Evolutionary conservation across 2,329 filamentous ascomycete genomes (phyloP), one percentile per base, ranked within the genome.

Genomic region (Monilinia fructicola): DNA sequence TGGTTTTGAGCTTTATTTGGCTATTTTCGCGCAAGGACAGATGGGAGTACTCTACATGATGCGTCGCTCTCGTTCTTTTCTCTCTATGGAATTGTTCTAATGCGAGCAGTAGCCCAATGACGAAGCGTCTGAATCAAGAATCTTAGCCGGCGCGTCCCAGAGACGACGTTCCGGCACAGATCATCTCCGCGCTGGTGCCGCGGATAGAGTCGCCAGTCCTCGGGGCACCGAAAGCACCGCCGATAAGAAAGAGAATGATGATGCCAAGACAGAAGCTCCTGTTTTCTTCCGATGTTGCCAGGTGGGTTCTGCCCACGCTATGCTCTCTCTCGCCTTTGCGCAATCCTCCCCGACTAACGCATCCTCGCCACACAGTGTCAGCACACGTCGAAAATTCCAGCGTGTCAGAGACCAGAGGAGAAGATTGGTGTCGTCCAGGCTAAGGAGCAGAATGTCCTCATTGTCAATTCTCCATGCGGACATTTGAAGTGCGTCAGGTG

Each of bases 251-350:
- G 28, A 50, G 23, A 26, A 10, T 1, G 3, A 18, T 9, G 9
- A 26, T 12, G 4, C 31, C 0, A 26, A 61, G 9, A 5, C 14
- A 48, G 6, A 6, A 12, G 3, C 14, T 2, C 28, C n/a, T 18
- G 12, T 28, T 61, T 50, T 61, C 28, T 61, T 61, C 58, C 58
- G 58, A 28, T 61, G 58, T 50, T 61, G 58, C 14, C 58, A 61
- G 5, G 58, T 50, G 3, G 40, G 28, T 61, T 6, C 11, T 9
- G 21, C n/a, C 1, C 7, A 1, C 1, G 3, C 31, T 21, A 16
- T 9, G n/a, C 7, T 12, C 16, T 35, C 7, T 12, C 16, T 3
- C 14, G 18, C 28, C 21, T 16, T 2, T 6, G 1, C 11, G 26
- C 4, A n/a, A 21, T 46, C 2, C 5, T 0, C 18, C 21, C 3